Evolutionary conservation across 192 early-diverging fungal species (phyloP).

Genomic region (Linnemannia schmuckeri): DNA sequence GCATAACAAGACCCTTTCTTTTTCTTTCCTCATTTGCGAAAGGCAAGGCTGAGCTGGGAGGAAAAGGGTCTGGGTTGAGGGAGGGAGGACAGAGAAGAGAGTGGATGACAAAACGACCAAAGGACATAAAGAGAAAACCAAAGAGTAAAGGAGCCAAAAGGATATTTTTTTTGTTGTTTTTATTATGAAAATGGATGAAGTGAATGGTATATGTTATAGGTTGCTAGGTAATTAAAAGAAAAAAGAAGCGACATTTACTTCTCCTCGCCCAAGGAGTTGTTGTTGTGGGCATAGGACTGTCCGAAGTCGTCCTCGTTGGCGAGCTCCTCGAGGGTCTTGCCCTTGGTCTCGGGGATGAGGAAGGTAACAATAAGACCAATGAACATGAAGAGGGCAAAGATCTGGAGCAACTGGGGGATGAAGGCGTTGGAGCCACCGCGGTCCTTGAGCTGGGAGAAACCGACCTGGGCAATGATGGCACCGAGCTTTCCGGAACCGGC

Average conservation of each 20-base stretch:
- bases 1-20: not conserved
- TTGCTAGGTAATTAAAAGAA: not conserved
- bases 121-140: not conserved
- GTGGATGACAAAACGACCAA: not conserved
- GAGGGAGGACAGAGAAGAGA: not conserved
- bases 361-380: slow-evolving; percentile 73
- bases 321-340: slow-evolving; percentile 81
- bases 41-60: no score
- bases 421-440: slow-evolving; percentile 72
- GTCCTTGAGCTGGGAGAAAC: slow-evolving; percentile 80
- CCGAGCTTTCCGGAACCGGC: slow-evolving; percentile 85
- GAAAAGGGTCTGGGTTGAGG: not conserved
- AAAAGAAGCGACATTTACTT: slow-evolving; percentile 3
- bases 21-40: not conserved
- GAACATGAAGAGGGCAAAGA: slow-evolving; percentile 82
- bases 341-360: slow-evolving; percentile 81
- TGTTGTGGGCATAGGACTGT: not conserved
- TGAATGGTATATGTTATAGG: slow-evolving; percentile 13
- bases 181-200: slow-evolving; percentile 12
- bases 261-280: slow-evolving; percentile 31
- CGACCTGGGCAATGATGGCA: slow-evolving; percentile 78
- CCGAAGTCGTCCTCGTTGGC: slow-evolving; percentile 31
- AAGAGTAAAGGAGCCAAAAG: not conserved
- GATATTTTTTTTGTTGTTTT: not conserved
- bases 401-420: slow-evolving; percentile 71